Evolutionary conservation across 1,284 basidiomycete species (phyloP).

Genomic region (Trichosporon sp.): DNA sequence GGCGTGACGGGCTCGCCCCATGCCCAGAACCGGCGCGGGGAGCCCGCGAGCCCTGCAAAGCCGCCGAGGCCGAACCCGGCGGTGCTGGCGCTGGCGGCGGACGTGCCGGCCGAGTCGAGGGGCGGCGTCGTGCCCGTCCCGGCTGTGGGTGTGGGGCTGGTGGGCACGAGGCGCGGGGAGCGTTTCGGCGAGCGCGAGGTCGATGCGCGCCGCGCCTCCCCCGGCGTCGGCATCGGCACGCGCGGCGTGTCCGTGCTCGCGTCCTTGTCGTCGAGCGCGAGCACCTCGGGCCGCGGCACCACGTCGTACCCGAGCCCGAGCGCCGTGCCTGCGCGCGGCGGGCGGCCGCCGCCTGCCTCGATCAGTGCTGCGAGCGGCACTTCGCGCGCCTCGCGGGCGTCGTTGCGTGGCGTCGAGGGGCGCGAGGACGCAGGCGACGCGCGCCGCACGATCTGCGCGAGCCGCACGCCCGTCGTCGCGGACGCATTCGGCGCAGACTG

Average conservation of each 20-base stretch:
- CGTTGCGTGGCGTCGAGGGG: not conserved
- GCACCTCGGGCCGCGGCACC: conserved; percentile 33
- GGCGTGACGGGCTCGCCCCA: conserved; percentile 11
- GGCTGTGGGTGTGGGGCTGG: not conserved
- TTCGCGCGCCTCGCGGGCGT: not conserved
- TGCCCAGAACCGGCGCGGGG: conserved; percentile 24
- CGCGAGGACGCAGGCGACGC: not conserved
- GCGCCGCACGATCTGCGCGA: not conserved
- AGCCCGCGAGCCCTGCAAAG: too few relatives aligned
- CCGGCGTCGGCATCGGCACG: conserved; percentile 8
- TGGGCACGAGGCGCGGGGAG: not conserved
- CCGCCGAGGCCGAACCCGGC: too few relatives aligned
- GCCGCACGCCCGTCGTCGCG: not conserved
- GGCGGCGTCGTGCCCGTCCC: not conserved
- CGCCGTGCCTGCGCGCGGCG: conserved; percentile 40
- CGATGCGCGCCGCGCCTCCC: not conserved
- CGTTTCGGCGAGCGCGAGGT: conserved; percentile 3
- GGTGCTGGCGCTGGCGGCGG: not conserved
- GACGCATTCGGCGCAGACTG: not conserved
- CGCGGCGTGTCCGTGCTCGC: not conserved
- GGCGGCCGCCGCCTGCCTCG: conserved; percentile 29
- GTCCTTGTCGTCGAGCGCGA: conserved; percentile 29
- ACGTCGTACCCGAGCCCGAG: conserved; percentile 43
- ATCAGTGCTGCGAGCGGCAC: conserved; percentile 26
- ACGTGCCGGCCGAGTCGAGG: conserved; percentile 1